A percentile compares a stretch with the other conserved stretches of the same genome.
Conservation (phyloP, 2,329 filamentous ascomycete species). For the Colletotrichum nymphaeae region DNA sequence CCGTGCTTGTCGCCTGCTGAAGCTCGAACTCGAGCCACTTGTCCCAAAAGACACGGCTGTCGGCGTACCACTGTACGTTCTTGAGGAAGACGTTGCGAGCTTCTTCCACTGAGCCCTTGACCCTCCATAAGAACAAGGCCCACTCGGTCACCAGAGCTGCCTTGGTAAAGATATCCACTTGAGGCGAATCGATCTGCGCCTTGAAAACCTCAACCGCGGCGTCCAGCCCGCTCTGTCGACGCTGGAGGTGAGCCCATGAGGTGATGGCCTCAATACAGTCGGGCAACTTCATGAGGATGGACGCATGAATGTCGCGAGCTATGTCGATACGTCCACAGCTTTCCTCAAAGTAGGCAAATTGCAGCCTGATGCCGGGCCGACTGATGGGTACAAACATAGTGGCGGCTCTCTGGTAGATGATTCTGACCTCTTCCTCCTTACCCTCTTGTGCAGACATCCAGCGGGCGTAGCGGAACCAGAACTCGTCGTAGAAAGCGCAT, state of each 20-base stretch:
- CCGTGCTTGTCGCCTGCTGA: conserved; percentile 77
- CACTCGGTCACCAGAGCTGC: conserved; percentile 89
- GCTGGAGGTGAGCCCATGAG: conserved; percentile 86
- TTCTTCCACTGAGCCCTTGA: conserved; percentile 82
- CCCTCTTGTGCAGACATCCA: conserved; percentile 88
- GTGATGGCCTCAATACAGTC: conserved; percentile 89
- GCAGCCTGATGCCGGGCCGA: conserved; percentile 83
- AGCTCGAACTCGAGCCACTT: conserved; percentile 91
- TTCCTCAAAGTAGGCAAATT: conserved; percentile 97
- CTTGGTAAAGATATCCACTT: conserved; percentile 82
- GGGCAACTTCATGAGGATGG: conserved; percentile 80
- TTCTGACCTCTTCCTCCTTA: conserved; percentile 90
- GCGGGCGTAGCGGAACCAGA: conserved; percentile 96
- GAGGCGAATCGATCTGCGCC: conserved; percentile 78
- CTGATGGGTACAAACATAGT: conserved; percentile 89
- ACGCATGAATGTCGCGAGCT: conserved; percentile 85
- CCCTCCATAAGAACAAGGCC: conserved; percentile 88
- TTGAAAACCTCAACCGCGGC: conserved; percentile 88
- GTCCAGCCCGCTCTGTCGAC: conserved; percentile 85
- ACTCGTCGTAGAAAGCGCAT: conserved; percentile 95
- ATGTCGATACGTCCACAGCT: conserved; percentile 80
- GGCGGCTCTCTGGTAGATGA: conserved; percentile 89
- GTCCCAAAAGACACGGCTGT: conserved; percentile 90
- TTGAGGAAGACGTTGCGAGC: conserved; percentile 86
- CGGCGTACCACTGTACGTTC: conserved; percentile 85